Conservation (phyloP, 2,329 filamentous ascomycete species). For the Canariomyces notabilis region DNA sequence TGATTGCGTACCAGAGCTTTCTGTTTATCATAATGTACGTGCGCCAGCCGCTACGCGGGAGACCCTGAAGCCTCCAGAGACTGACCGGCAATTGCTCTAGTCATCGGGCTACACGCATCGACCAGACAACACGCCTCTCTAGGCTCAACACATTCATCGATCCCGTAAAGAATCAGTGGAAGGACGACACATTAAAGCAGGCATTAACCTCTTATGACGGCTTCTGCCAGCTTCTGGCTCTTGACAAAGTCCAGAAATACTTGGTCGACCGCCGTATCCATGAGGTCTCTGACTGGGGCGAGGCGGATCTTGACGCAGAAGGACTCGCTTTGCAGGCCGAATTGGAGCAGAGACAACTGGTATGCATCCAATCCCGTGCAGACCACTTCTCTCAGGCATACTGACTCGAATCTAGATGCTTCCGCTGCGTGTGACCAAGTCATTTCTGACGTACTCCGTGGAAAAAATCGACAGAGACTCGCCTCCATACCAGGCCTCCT, state of each 20-base stretch:
- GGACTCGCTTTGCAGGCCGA: constrained; percentile 74
- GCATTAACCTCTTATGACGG: constrained; percentile 68
- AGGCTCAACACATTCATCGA: constrained; percentile 73
- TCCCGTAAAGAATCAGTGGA: constrained; percentile 80
- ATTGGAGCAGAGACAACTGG: constrained; percentile 70
- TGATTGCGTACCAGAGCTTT: constrained; percentile 82
- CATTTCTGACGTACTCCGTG: constrained; percentile 85
- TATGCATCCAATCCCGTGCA: constrained; percentile 30
- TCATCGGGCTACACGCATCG: constrained; percentile 74
- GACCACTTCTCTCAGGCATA: not conserved
- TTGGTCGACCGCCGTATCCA: constrained; percentile 68
- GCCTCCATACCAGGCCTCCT: constrained; percentile 68
- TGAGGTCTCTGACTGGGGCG: constrained; percentile 76
- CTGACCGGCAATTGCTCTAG: constrained; percentile 38
- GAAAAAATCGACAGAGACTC: constrained; percentile 78
- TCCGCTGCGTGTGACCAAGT: constrained; percentile 82
- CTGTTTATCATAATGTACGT: constrained; percentile 83
- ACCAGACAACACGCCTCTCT: constrained; percentile 63
- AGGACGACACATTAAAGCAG: constrained; percentile 60
- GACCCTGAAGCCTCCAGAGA: not conserved
- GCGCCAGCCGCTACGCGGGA: not conserved
- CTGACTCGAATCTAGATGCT: constrained; percentile 46
- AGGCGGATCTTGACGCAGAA: constrained; percentile 68
- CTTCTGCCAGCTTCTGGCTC: constrained; percentile 74
- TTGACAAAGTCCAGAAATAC: constrained; percentile 78